These are phyloP conservation scores for Trichoderma sp. DNA, from an alignment of 2,329 filamentous ascomycete genomes.

Conservation along the genomic window DNA sequence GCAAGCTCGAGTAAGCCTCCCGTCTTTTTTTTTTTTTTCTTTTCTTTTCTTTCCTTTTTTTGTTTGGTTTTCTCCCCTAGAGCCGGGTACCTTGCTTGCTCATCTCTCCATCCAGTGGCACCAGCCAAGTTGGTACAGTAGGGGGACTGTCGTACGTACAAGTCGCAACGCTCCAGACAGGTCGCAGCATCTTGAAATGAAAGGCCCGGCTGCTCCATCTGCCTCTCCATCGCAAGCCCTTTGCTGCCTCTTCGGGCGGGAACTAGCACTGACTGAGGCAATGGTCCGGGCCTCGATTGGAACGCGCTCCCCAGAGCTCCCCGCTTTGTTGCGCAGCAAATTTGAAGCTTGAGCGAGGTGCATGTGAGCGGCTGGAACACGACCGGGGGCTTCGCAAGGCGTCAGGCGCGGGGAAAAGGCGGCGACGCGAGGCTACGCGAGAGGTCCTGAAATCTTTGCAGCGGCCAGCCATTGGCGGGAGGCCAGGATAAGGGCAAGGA, in stretches of 20 bases:
- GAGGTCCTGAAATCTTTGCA: conserved; percentile 18
- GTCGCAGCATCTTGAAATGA: conserved; percentile 17
- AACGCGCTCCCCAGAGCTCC: conserved; percentile 1
- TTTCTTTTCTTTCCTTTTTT: background rate
- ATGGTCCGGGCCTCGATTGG: conserved; percentile 14
- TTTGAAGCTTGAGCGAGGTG: background rate
- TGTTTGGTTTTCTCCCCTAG: background rate
- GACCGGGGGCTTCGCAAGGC: conserved; percentile 1
- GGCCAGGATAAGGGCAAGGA: conserved; percentile 5
- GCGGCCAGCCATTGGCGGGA: conserved; percentile 1
- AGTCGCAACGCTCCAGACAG: background rate
- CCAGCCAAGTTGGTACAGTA: background rate
- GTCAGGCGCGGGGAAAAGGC: conserved; percentile 18
- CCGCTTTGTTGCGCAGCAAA: conserved; percentile 9
- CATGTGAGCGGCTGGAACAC: conserved; percentile 14
- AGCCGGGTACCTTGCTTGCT: conserved; percentile 16
- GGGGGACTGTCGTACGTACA: background rate
- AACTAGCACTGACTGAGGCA: conserved; percentile 18
- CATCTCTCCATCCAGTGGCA: background rate
- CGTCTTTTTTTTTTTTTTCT: background rate
- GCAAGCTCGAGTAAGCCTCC: background rate
- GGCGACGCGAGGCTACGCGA: conserved; percentile 18
- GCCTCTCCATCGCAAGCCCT: conserved; percentile 6
- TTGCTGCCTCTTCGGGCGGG: conserved; percentile 11
- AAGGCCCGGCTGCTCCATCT: conserved; percentile 17